phyloP scores from a whole-genome alignment of 192 early-diverging fungal genomes.

The Backusella australiensis region DNA sequence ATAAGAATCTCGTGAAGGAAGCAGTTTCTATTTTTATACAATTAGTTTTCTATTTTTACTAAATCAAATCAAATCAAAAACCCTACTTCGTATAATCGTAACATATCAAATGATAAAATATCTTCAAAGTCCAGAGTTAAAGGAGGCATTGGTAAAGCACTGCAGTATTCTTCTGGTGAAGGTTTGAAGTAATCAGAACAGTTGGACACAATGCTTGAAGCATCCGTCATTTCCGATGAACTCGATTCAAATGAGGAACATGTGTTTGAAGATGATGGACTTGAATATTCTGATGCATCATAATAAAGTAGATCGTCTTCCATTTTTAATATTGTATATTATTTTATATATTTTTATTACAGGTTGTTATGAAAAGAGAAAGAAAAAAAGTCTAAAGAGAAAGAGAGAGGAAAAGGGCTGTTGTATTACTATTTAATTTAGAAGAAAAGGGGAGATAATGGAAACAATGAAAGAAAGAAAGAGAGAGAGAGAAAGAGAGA shows the following conservation, averaged over 20 bases:
- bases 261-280: slow-evolving; percentile 6
- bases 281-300: background rate
- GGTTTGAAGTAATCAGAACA: background rate
- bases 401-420: background rate
- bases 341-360: background rate
- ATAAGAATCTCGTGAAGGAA: slow-evolving; percentile 68
- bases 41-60: background rate
- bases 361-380: background rate
- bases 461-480: too few species aligned
- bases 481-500: background rate
- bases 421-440: background rate
- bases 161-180: background rate
- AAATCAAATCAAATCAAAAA: too few species aligned
- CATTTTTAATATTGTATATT: background rate
- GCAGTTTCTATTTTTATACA: slow-evolving; percentile 39
- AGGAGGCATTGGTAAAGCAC: background rate
- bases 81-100: slow-evolving; percentile 8
- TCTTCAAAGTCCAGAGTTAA: background rate
- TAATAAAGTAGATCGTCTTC: background rate
- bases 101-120: slow-evolving; percentile 5
- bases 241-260: background rate
- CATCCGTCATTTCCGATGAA: background rate
- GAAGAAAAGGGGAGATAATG: background rate
- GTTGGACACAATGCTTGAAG: background rate
- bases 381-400: background rate